Evolutionary conservation across 805 yeast genomes (phyloP).

Genomic region (Pichia heedii): DNA sequence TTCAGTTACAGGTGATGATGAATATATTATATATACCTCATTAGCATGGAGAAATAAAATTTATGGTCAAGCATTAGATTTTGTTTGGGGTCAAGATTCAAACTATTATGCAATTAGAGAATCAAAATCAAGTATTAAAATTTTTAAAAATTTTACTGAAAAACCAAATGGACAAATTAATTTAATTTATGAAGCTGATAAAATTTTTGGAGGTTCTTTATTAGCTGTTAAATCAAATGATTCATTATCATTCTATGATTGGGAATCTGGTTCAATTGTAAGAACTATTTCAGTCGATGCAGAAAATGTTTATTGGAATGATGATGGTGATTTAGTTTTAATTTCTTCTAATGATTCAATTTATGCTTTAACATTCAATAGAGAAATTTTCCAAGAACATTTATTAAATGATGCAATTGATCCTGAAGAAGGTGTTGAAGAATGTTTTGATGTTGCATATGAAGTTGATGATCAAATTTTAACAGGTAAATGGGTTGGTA

Average conservation of each 20-base stretch:
- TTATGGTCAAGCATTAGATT: slow-evolving; percentile 83
- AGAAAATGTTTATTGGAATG: slow-evolving; percentile 82
- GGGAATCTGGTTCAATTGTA: slow-evolving; percentile 82
- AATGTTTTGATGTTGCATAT: slow-evolving; percentile 72
- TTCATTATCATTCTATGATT: slow-evolving; percentile 81
- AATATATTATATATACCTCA: slow-evolving; percentile 90
- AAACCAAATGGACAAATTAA: slow-evolving; percentile 54
- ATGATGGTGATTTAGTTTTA: slow-evolving; percentile 81
- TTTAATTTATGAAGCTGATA: slow-evolving; percentile 64
- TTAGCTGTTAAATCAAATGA: slow-evolving; percentile 80
- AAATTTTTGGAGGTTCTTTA: slow-evolving; percentile 81
- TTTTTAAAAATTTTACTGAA: slow-evolving; percentile 81
- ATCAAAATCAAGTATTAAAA: slow-evolving; percentile 51
- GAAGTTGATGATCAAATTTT: slow-evolving; percentile 75
- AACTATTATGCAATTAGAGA: slow-evolving; percentile 80
- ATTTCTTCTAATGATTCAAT: slow-evolving; percentile 63
- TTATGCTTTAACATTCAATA: slow-evolving; percentile 68
- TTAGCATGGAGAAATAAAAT: slow-evolving; percentile 96
- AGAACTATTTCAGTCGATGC: slow-evolving; percentile 87
- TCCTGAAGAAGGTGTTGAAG: slow-evolving; percentile 84
- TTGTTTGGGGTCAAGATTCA: slow-evolving; percentile 92
- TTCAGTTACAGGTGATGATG: slow-evolving; percentile 97
- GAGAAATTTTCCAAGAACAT: slow-evolving; percentile 57
- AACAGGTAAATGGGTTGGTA: slow-evolving; percentile 95
- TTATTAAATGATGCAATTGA: slow-evolving; percentile 48